Percentiles rank a stretch among this genome's conserved stretches.
phyloP scores from a whole-genome alignment of 176 grass and related monocot species.

The Oryza australiensis region DNA sequence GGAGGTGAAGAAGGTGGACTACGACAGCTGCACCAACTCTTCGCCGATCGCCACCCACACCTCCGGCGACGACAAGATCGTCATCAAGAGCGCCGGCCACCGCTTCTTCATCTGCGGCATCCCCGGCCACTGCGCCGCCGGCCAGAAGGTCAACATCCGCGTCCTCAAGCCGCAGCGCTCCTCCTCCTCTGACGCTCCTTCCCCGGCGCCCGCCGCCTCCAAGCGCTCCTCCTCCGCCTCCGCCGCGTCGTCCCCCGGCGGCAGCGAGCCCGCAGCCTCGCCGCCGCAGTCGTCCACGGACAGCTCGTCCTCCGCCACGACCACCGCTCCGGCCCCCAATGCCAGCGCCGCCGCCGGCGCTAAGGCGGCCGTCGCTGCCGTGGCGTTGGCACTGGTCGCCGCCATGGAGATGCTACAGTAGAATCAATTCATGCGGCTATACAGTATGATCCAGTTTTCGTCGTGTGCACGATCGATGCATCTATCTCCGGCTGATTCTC shows the following conservation, averaged over 20 bases:
- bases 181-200: constrained; percentile 57
- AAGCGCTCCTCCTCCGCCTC: neutral
- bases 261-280: neutral
- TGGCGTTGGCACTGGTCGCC: constrained; percentile 14
- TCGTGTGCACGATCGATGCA: neutral
- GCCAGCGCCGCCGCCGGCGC: constrained; percentile 15
- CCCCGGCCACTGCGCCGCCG: constrained; percentile 63
- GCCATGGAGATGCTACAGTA: constrained; percentile 31
- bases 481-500: neutral
- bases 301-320: neutral
- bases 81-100: constrained; percentile 68
- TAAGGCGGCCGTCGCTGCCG: neutral
- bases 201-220: constrained; percentile 25
- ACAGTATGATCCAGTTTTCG: neutral
- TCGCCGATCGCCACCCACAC: constrained; percentile 63
- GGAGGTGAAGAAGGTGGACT: constrained; percentile 71
- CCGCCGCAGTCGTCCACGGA: constrained; percentile 20
- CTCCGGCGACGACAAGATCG: constrained; percentile 74
- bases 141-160: constrained; percentile 75
- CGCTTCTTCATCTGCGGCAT: constrained; percentile 86
- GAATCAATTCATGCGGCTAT: neutral
- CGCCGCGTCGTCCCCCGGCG: neutral
- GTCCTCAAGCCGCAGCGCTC: constrained; percentile 50
- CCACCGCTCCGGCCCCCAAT: constrained; percentile 32
- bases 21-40: constrained; percentile 65